Percentiles rank a stretch among this genome's conserved stretches.
Conservation (phyloP, 2,329 filamentous ascomycete species). For the Colletotrichum cereale region DNA sequence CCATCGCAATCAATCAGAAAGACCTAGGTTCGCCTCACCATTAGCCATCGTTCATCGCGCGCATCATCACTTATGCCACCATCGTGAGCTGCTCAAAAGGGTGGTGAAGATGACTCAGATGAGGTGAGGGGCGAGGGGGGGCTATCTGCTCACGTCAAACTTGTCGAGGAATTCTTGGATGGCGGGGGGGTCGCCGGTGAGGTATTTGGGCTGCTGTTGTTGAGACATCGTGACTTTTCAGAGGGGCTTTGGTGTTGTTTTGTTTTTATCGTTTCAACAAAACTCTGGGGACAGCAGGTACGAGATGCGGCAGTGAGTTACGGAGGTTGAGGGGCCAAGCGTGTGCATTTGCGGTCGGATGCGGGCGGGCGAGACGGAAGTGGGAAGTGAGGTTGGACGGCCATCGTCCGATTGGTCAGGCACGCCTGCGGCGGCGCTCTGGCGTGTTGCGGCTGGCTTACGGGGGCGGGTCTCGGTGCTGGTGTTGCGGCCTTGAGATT, state of each 20-base stretch:
- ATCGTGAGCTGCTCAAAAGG: conserved; percentile 3
- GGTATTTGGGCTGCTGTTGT: conserved; percentile 65
- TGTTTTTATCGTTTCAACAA: conserved; percentile 27
- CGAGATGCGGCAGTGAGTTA: conserved; percentile 26
- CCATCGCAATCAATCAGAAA: conserved; percentile 99
- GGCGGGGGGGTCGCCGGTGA: conserved; percentile 82
- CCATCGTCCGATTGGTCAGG: conserved; percentile 37
- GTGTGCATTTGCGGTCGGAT: conserved; percentile 1
- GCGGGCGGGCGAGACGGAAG: conserved; percentile 2
- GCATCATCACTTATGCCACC: conserved; percentile 1
- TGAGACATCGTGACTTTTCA: conserved; percentile 47
- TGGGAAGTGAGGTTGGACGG: conserved; percentile 33
- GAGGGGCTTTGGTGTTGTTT: not conserved
- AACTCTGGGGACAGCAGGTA: not conserved
- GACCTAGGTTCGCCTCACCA: conserved; percentile 51
- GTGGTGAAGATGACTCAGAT: conserved; percentile 32
- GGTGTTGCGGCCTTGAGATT: not conserved
- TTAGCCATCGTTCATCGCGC: conserved; percentile 40
- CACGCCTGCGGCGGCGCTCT: not conserved
- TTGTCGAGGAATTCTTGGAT: conserved; percentile 87
- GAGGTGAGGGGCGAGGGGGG: conserved; percentile 14
- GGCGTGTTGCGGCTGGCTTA: conserved; percentile 5
- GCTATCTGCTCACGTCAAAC: conserved; percentile 82
- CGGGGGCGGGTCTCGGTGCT: conserved; percentile 5
- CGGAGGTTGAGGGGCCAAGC: conserved; percentile 8